Evolutionary conservation across 306 rosid genomes (phyloP).

Genomic region (Spatholobus suberectus): DNA sequence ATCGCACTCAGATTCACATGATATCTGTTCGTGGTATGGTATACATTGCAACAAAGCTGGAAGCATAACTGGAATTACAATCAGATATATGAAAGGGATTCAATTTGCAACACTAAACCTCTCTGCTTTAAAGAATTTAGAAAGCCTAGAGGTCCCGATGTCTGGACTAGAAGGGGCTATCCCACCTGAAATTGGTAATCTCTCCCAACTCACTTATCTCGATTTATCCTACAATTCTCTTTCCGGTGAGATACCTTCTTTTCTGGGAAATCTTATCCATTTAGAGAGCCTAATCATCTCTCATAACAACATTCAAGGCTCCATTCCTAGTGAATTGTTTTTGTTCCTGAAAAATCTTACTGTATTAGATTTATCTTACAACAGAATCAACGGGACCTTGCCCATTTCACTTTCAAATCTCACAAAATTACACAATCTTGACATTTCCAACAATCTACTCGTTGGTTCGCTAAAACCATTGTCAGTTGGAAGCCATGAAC

Average conservation of each 20-base stretch:
- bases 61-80: background rate
- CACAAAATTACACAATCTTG: no score
- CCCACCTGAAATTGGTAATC: background rate
- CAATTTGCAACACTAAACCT: background rate
- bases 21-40: background rate
- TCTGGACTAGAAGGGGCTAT: background rate
- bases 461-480: no score
- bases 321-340: background rate
- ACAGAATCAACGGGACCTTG: background rate
- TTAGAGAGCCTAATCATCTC: background rate
- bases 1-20: background rate
- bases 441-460: no score
- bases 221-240: background rate
- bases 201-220: background rate
- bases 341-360: background rate
- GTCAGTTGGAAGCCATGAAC: no score
- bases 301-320: background rate
- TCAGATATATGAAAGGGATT: background rate
- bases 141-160: background rate
- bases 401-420: no score
- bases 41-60: background rate
- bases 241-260: background rate
- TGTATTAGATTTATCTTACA: background rate
- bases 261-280: background rate
- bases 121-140: background rate